Evolutionary conservation across 345 rosid genomes (phyloP).

Genomic region (Rubroshorea leprosula): DNA sequence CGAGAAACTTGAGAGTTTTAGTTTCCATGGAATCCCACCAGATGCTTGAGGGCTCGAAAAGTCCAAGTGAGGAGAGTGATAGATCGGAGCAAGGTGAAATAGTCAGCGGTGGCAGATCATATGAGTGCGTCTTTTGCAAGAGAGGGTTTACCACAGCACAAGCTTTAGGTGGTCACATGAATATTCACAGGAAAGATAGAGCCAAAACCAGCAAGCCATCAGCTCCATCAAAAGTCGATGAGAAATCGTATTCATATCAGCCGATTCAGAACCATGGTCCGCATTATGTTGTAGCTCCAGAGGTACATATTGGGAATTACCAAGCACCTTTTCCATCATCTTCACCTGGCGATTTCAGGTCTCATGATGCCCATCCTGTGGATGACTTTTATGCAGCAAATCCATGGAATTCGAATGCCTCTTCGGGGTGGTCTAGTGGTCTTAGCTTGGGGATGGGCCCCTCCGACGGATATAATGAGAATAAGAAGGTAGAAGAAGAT

Average conservation of each 20-base stretch:
- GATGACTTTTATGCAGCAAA: constrained; percentile 24
- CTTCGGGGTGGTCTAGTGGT: constrained; percentile 35
- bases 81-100: constrained; percentile 23
- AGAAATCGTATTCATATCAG: constrained; percentile 17
- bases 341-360: constrained; percentile 16
- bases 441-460: constrained; percentile 46
- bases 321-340: constrained; percentile 37
- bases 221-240: constrained; percentile 20
- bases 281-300: constrained; percentile 18
- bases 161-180: too few relatives aligned
- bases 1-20: neutral
- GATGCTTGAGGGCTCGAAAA: constrained; percentile 22
- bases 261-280: constrained; percentile 26
- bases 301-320: constrained; percentile 23
- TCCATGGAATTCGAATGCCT: constrained; percentile 22
- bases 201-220: constrained; percentile 37
- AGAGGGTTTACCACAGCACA: constrained; percentile 94
- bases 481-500: constrained; percentile 39
- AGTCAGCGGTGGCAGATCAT: constrained; percentile 34
- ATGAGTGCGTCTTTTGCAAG: constrained; percentile 76
- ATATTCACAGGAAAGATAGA: constrained; percentile 82
- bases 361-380: constrained; percentile 19
- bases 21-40: constrained; percentile 30
- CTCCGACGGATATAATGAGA: constrained; percentile 10
- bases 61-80: constrained; percentile 34